Evolutionary conservation across 306 rosid genomes (phyloP).

Genomic region (cucumber (Cucumis sativus)): Cucumber_9930_V3 NC_026657.2:2472501-2473000

Average conservation of each 20-base stretch:
- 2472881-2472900: background rate
- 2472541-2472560: background rate
- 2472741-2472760: background rate
- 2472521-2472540: background rate
- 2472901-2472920: background rate
- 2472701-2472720: background rate
- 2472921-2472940: background rate
- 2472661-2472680: background rate
- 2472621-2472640: background rate
- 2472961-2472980: constrained; percentile 69
- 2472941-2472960: constrained; percentile 12
- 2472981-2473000: constrained; percentile 68
- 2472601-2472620: background rate
- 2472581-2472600: background rate
- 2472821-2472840: background rate
- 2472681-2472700: background rate
- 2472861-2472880: background rate
- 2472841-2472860: background rate
- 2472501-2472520: too few relatives aligned
- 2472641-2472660: background rate
- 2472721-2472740: background rate
- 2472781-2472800: background rate
- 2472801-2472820: background rate
- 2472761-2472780: background rate
- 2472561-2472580: background rate